phyloP scores from a whole-genome alignment of 2,329 filamentous ascomycete genomes.

The Penicillium rolfsii region DNA sequence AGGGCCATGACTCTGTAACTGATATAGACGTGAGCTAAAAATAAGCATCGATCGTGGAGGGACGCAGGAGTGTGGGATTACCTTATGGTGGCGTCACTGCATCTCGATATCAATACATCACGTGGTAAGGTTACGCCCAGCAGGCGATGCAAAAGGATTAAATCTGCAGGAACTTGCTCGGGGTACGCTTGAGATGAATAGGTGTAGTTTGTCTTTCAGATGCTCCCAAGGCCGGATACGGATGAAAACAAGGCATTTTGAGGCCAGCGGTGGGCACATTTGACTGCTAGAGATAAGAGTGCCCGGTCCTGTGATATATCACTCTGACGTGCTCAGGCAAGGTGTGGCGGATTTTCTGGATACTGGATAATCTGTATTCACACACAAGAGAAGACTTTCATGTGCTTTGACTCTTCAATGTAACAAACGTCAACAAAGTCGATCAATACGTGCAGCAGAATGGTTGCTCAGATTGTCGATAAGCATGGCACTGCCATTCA shows the following conservation, averaged over 20 bases:
- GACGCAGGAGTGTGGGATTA: too few species aligned
- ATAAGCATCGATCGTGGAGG: too few species aligned
- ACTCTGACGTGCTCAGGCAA: not conserved
- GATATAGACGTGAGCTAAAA: too few species aligned
- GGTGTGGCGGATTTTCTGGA: not conserved
- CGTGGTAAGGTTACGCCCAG: too few species aligned
- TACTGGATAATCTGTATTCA: not conserved
- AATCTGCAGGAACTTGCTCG: too few species aligned
- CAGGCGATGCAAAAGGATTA: too few species aligned
- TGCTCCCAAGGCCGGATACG: too few species aligned
- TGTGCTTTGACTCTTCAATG: not conserved
- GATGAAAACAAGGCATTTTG: not conserved
- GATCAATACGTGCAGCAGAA: not conserved
- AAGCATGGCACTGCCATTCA: not conserved
- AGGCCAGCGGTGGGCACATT: not conserved
- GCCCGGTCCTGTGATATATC: not conserved
- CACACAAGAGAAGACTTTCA: not conserved
- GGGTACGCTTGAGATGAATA: too few species aligned
- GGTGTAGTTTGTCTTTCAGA: too few species aligned
- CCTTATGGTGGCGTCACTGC: too few species aligned
- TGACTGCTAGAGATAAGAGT: not conserved
- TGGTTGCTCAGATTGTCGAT: not conserved
- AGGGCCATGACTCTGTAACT: too few species aligned
- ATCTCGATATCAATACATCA: too few species aligned
- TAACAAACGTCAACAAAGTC: not conserved